A percentile compares a stretch with the other conserved stretches of the same genome.
These are phyloP conservation scores for Primulina huaijiensis DNA, from an alignment of 257 asterid species.

Conservation along the genomic window DNA sequence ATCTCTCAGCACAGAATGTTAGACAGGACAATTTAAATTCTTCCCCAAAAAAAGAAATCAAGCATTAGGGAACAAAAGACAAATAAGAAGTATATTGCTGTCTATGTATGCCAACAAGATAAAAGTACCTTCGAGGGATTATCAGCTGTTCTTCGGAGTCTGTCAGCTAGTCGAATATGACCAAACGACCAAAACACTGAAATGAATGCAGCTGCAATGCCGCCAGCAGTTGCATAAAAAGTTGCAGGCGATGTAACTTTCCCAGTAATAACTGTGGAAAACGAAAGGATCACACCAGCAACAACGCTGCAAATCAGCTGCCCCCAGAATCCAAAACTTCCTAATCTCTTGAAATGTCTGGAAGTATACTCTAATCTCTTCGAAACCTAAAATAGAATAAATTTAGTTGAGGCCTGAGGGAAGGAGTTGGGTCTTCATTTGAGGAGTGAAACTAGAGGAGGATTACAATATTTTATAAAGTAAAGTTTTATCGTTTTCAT, in stretches of 20 bases:
- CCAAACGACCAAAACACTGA: conserved; percentile 99
- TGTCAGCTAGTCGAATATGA: conserved; percentile 77
- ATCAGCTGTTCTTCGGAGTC: conserved; percentile 69
- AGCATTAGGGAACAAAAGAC: too few species aligned
- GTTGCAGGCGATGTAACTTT: conserved; percentile 83
- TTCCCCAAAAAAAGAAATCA: not conserved
- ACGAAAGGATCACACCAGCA: conserved; percentile 87
- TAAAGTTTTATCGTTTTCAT: too few species aligned
- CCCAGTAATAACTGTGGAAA: conserved; percentile 71
- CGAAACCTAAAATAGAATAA: conserved; percentile 52
- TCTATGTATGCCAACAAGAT: conserved; percentile 1
- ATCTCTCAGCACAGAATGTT: not conserved
- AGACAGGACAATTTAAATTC: not conserved
- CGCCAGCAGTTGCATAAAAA: conserved; percentile 92
- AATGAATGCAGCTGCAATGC: conserved; percentile 86
- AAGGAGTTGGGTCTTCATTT: not conserved
- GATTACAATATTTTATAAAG: too few species aligned
- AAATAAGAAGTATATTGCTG: not conserved
- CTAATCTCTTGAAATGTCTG: conserved; percentile 90
- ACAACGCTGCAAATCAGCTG: conserved; percentile 81
- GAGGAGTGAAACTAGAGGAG: too few species aligned
- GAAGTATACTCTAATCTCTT: conserved; percentile 84
- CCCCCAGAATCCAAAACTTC: conserved; percentile 95
- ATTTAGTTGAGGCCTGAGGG: too few species aligned
- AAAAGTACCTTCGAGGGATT: conserved; percentile 85